Conservation (phyloP, 768 basidiomycete genomes). For the Termitomyces sp. region DNA sequence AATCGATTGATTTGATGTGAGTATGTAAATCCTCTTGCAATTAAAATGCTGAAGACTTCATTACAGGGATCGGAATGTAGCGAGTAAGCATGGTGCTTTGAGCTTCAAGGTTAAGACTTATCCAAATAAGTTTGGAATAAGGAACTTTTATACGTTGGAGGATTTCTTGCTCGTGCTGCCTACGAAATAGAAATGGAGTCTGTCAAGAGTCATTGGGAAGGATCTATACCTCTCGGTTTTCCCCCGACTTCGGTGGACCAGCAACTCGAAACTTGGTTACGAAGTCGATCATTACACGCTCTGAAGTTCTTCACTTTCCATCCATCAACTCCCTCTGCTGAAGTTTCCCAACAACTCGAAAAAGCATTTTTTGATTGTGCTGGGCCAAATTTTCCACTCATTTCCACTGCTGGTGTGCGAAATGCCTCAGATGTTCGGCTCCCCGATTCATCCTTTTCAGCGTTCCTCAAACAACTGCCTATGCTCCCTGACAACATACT, state of each 20-base stretch:
- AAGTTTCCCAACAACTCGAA: conserved; percentile 72
- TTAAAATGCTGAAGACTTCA: neutral
- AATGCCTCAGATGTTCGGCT: conserved; percentile 65
- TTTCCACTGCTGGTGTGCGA: conserved; percentile 73
- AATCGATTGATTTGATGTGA: conserved; percentile 86
- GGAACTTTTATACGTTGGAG: conserved; percentile 83
- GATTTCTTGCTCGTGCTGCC: conserved; percentile 74
- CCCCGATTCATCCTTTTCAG: conserved; percentile 65
- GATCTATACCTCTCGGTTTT: conserved; percentile 30
- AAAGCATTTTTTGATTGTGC: conserved; percentile 75
- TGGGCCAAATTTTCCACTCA: conserved; percentile 55
- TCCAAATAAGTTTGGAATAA: conserved; percentile 73
- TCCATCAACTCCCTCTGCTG: conserved; percentile 79
- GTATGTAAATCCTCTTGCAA: conserved; percentile 18
- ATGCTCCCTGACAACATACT: conserved; percentile 63
- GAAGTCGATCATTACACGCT: conserved; percentile 66
- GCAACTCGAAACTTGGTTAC: conserved; percentile 49
- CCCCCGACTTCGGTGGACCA: conserved; percentile 27
- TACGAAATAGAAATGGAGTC: conserved; percentile 79
- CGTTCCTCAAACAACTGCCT: conserved; percentile 77
- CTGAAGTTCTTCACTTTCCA: conserved; percentile 90
- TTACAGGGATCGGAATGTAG: conserved; percentile 75
- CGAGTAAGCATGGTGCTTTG: conserved; percentile 40
- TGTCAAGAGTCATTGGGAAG: conserved; percentile 60
- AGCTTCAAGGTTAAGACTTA: conserved; percentile 3